Conservation (phyloP, 768 basidiomycete species). For the Neoboletus magnificus region DNA sequence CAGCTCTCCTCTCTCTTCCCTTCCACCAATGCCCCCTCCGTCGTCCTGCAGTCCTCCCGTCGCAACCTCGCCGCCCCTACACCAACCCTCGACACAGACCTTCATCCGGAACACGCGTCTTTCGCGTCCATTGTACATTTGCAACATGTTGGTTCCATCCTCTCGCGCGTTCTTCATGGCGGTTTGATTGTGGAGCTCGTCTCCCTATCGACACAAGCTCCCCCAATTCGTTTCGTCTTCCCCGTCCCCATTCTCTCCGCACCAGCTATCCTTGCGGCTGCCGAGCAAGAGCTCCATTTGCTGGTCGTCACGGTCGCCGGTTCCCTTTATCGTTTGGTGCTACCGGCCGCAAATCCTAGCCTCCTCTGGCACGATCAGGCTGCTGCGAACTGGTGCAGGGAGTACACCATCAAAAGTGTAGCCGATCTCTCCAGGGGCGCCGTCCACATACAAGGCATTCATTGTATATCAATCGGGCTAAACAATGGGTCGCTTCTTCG, state of each 20-base stretch:
- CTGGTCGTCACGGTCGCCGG: conserved; percentile 63
- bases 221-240: conserved; percentile 75
- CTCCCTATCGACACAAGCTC: conserved; percentile 62
- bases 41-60: conserved; percentile 58
- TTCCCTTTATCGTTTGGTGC: conserved; percentile 68
- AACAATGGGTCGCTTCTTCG: conserved; percentile 64
- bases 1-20: conserved; percentile 66
- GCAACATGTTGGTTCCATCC: conserved; percentile 57
- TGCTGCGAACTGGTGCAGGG: conserved; percentile 56
- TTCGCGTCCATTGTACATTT: conserved; percentile 58
- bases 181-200: conserved; percentile 73
- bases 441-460: conserved; percentile 64
- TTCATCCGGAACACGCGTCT: conserved; percentile 71
- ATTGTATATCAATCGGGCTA: conserved; percentile 62
- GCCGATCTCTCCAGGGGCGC: conserved; percentile 43
- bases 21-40: conserved; percentile 44
- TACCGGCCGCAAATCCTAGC: conserved; percentile 53
- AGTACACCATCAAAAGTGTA: conserved; percentile 61
- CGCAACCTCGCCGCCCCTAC: conserved; percentile 50
- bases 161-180: conserved; percentile 71
- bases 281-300: conserved; percentile 57
- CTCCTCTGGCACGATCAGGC: conserved; percentile 58
- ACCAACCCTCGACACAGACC: conserved; percentile 36
- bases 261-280: conserved; percentile 59
- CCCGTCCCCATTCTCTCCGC: conserved; percentile 63